A percentile compares a stretch with the other conserved stretches of the same genome.
Evolutionary conservation across 805 yeast genomes (phyloP).

Genomic region (Saccharomycopsis javanensis): DNA sequence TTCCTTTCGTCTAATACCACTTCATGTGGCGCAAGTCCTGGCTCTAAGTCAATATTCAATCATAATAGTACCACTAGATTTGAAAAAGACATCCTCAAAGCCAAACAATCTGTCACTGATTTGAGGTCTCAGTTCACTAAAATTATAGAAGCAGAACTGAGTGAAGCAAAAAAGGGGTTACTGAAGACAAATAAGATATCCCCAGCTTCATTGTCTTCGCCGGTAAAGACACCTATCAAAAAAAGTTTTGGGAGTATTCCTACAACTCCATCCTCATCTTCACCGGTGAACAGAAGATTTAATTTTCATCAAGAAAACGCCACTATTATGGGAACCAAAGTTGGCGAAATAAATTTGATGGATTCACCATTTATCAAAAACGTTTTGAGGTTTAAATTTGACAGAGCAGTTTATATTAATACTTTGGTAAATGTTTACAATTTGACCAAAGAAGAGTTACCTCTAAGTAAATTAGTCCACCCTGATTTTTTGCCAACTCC

Average conservation of each 20-base stretch:
- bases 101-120: constrained; percentile 16
- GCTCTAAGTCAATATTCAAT: constrained; percentile 10
- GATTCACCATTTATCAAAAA: constrained; percentile 17
- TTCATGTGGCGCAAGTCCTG: constrained; percentile 6
- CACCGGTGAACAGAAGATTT: constrained; percentile 11
- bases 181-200: background rate
- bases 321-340: background rate
- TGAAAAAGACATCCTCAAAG: constrained; percentile 18
- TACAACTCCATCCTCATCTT: constrained; percentile 5
- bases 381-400: constrained; percentile 17
- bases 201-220: too few species aligned
- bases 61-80: constrained; percentile 18
- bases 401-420: constrained; percentile 12
- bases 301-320: background rate
- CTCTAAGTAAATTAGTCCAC: constrained; percentile 3
- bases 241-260: constrained; percentile 3
- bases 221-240: constrained; percentile 5
- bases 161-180: background rate
- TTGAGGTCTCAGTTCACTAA: constrained; percentile 16
- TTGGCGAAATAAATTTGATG: constrained; percentile 10
- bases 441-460: constrained; percentile 8
- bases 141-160: constrained; percentile 14
- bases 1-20: background rate
- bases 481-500: constrained; percentile 8
- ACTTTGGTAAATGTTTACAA: constrained; percentile 10